Evolutionary conservation across 2,329 filamentous ascomycete genomes (phyloP), one percentile per base, ranked within the genome.

Genomic region (Botryotinia convoluta): DNA sequence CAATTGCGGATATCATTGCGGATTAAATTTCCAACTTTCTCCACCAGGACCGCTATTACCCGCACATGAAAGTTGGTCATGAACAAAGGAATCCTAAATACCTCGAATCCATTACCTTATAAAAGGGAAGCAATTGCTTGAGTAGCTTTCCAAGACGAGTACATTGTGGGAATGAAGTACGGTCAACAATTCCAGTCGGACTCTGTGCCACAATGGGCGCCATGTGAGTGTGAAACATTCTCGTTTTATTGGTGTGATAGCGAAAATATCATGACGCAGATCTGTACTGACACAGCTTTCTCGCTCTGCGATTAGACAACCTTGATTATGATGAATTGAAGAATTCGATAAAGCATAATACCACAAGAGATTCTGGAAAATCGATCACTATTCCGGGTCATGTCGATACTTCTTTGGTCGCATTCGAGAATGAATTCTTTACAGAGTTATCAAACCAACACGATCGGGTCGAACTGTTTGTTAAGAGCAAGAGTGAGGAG

Each of bases 291-390:
- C 69, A 42, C 57, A 22, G 29, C 42, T 44, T 71, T 75, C 45
- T 67, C 39, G 29, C 51, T 57, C 45, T 73, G 39, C 74, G 76
- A 35, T 42, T 44, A 93, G 91, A 95, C 81, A 96, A 97, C 82
- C 90, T 97, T 82, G 93, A 96, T 82, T 97, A 97, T 85, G 93
- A 95, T 81, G 92, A 92, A 67, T 87, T 97, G 76, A 97, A 97
- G 83, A 88, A 93, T 81, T 87, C 93, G 79, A 95, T 97, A 85
- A 96, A 95, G 82, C 88, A 88, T 74, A 89, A 94, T 80, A 97
- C 93, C 2, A 91, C 90, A 20, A 88, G 87, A 62, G 89, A 91
- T 81, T 89, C 92, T 78, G 91, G 90, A 67, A 86, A 85, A 77
- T 91, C 92, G 63, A 89, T 94, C 72, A 87, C 90, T 32, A 95